phyloP scores from a whole-genome alignment of 306 rosid genomes.

The Prunus mongolica region DNA sequence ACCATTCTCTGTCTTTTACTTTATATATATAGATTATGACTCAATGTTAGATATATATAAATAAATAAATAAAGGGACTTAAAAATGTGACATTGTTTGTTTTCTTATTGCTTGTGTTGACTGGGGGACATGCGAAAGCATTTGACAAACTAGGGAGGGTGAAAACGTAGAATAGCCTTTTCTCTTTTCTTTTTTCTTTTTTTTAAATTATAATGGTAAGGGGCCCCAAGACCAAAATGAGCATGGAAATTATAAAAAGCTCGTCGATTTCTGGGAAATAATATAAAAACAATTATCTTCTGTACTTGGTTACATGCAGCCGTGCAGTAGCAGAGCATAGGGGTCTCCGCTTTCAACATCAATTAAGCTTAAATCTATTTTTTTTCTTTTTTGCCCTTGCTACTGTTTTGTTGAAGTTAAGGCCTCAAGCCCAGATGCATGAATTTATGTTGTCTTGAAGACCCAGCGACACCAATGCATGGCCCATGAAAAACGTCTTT shows the following conservation, averaged over 20 bases:
- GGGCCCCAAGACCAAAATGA: background rate
- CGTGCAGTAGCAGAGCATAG: background rate
- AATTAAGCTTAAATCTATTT: too few relatives aligned
- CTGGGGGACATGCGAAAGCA: background rate
- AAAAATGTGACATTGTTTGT: background rate
- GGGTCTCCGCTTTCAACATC: too few relatives aligned
- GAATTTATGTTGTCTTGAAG: too few relatives aligned
- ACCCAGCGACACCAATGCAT: background rate
- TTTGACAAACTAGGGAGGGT: background rate
- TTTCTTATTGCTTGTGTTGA: background rate
- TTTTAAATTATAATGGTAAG: background rate
- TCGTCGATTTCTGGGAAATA: background rate
- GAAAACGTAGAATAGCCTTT: background rate
- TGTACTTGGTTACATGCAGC: background rate
- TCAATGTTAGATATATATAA: too few relatives aligned
- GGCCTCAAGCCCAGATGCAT: too few relatives aligned
- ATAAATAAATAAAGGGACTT: too few relatives aligned
- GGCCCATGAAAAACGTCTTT: background rate
- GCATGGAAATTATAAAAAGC: background rate
- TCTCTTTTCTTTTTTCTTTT: background rate
- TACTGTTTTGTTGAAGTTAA: too few relatives aligned
- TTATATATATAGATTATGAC: too few relatives aligned
- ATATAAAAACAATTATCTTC: background rate
- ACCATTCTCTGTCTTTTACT: too few relatives aligned
- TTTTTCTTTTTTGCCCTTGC: too few relatives aligned